phyloP scores from a whole-genome alignment of 2,329 filamentous ascomycete genomes.

The Nectriaceae sp. region DNA sequence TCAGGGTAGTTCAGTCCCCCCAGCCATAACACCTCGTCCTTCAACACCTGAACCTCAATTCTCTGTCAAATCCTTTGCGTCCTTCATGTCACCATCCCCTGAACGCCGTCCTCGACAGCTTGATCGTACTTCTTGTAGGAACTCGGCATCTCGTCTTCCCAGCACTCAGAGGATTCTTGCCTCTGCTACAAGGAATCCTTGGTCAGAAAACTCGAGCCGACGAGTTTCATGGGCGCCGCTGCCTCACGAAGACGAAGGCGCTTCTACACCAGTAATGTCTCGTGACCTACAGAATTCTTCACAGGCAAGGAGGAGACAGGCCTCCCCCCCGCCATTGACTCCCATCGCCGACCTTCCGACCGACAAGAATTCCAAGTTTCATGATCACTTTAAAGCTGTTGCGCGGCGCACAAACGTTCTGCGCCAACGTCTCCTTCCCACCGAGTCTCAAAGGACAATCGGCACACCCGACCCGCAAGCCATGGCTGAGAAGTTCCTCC shows the following conservation, averaged over 20 bases:
- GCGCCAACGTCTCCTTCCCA: slow-evolving; percentile 41
- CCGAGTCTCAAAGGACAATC: slow-evolving; percentile 40
- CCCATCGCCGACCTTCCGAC: slow-evolving; percentile 36
- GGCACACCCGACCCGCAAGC: slow-evolving; percentile 24
- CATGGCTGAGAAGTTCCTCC: slow-evolving; percentile 28
- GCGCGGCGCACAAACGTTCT: slow-evolving; percentile 36
- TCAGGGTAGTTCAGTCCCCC: slow-evolving; percentile 1
- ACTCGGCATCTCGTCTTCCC: slow-evolving; percentile 27
- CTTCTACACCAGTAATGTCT: slow-evolving; percentile 9
- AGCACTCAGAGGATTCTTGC: slow-evolving; percentile 38
- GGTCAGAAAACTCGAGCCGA: slow-evolving; percentile 29
- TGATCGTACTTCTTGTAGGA: slow-evolving; percentile 18
- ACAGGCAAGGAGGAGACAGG: slow-evolving; percentile 20
- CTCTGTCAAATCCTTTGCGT: slow-evolving; percentile 53
- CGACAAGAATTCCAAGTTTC: slow-evolving; percentile 41
- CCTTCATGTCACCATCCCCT: slow-evolving; percentile 54
- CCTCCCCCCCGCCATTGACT: slow-evolving; percentile 47
- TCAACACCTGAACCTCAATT: slow-evolving; percentile 50
- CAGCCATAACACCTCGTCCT: slow-evolving; percentile 17
- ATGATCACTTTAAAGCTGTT: slow-evolving; percentile 49
- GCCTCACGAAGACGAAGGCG: slow-evolving; percentile 25
- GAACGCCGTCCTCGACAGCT: slow-evolving; percentile 28
- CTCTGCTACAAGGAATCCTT: slow-evolving; percentile 38
- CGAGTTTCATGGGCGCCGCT: slow-evolving; percentile 41
- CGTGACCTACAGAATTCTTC: neutral